Evolutionary conservation across 2,329 filamentous ascomycete genomes (phyloP), one percentile per base, ranked within the genome.

Genomic region (Paecilomyces niveus): DNA sequence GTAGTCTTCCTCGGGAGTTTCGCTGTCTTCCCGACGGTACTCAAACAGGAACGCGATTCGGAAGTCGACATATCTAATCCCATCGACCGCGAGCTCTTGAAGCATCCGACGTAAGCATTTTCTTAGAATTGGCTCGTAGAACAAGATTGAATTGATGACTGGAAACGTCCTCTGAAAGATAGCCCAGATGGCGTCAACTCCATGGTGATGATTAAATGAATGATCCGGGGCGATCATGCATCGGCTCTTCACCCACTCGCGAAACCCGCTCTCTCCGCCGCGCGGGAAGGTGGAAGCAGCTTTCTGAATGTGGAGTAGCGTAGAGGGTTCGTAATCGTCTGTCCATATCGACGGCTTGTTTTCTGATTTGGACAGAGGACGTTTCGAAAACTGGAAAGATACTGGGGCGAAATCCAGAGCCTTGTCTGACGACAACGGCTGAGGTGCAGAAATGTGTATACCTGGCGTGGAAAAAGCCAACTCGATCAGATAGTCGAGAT

Each of bases 51-150:
- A 96, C 0, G 86, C 87, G 56, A 89, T 83, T 55, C 91, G 83
- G 61, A 97, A 77, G 70, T 97, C 94, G 13, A 89, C 89, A 82
- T 91, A 97, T 67, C 81, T 85, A 31, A 97, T 85, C 3, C 92
- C 91, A 70, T 99, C 93, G 3, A 84, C 84, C n/a, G 87, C 80
- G 22, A 97, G 79, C 54, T 87, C 81, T 54, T 78, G 78, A 72
- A 96, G 84, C 65, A 97, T 80, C 22, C 84, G 82, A 29, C 83
- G 85, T 60, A 97, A 76, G 68, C 91, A 95, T 18, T 80, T 79
- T 24, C 91, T 85, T 75, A 90, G 93, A 62, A 97, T 90, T 13
- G 92, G 92, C 74, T 97, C 93, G 74, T 97, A 96, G 74, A 89
- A 89, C 54, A 96, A 81, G 55, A 96, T 83, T 15, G 85, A 87